Evolutionary conservation across 352 stramenopile species (phyloP), one percentile per base, ranked within the genome.

Genomic region (Phytophthora syringae): DNA sequence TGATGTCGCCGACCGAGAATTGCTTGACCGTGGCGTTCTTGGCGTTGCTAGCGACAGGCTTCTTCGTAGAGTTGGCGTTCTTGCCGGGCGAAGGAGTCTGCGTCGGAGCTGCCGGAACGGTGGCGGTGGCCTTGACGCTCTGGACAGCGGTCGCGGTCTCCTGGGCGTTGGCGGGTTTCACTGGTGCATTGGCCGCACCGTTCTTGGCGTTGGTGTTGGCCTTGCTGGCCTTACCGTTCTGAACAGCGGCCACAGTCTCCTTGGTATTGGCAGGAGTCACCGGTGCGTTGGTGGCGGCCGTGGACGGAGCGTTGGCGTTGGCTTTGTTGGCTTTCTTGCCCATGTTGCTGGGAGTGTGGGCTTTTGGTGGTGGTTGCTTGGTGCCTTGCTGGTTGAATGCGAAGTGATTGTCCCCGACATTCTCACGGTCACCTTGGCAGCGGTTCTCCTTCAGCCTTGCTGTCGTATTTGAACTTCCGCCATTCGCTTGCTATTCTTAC

Each of bases 291-390:
- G 42, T n/a, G n/a, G n/a, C n/a, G n/a, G n/a, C n/a, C n/a, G n/a
- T n/a, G n/a, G n/a, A 13, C 15, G 32, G 7, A 24, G 34, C n/a
- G n/a, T 52, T 63, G 22, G 7, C 18, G n/a, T 57, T 62, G 60
- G 40, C 18, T 25, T 43, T 62, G 60, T 48, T 56, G 11, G 40
- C 16, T 48, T 67, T 66, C 20, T 55, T 39, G 16, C 36, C 22
- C 30, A 44, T 27, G 50, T 15, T 16, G 63, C 22, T 18, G 11
- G 5, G 50, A 45, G 12, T 15, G 48, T n/a, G 30, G 22, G 30
- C 18, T 20, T 56, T 40, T 49, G 30, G 40, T 6, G 39, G 40
- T 22, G 49, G 16, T 18, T 60, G 34, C 5, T 58, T 51, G 58
- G n/a, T 47, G 44, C 43, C 3, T 51, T 56, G 51, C 43, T 62